Base-by-base conservation (phyloP, 257 asterid species). In the Nicotiana sylvestris region DNA sequence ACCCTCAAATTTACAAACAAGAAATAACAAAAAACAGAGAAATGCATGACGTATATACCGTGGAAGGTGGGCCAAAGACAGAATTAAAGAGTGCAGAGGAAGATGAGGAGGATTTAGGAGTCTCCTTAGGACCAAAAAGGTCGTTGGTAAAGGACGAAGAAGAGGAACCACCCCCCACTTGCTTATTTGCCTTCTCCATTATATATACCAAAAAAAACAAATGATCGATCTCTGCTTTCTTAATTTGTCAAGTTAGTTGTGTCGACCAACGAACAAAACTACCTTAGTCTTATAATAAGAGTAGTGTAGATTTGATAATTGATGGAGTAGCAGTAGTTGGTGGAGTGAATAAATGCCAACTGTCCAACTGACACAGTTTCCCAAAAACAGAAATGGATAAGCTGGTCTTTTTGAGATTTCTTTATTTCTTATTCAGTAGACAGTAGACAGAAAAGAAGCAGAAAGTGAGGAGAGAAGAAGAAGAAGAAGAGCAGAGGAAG, bases 41-140 rank as follows among this genome's bases (percentile, higher is more conserved):
- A 43, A 43, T 43, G 51, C 12, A 58, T 58, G 0, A 46, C 2
- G 1, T 25, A 46, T 27, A n/a, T 66, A 92, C 97, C 93, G 84
- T 87, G 17, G 91, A 76, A 35, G 92, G 85, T 68, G 96, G 93
- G 9, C 92, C 96, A 81, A 94, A 92, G 82, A 94, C 85, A 13
- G 97, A 86, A 13, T 87, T 91, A 80, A 92, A 94, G 83, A 79
- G 88, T 18, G 85, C 12, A 43, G 51, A 43, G 51, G 51, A 43
- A 9, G 51, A 43, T 0, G 51, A 43, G 12, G 51, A 84, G 0
- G 82, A 25, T 35, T 58, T 61, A 0, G 61, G 21, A 0, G 76
- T 56, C 27, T 93, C 91, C 76, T 89, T 91, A 2, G 97, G 94
- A 79, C 98, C 98, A 86, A 93, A 93, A 1, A 92, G 88, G 81